These are phyloP conservation scores for Haplographium delicatum DNA, from an alignment of 495 filamentous ascomycete species.

Conservation along the genomic window DNA sequence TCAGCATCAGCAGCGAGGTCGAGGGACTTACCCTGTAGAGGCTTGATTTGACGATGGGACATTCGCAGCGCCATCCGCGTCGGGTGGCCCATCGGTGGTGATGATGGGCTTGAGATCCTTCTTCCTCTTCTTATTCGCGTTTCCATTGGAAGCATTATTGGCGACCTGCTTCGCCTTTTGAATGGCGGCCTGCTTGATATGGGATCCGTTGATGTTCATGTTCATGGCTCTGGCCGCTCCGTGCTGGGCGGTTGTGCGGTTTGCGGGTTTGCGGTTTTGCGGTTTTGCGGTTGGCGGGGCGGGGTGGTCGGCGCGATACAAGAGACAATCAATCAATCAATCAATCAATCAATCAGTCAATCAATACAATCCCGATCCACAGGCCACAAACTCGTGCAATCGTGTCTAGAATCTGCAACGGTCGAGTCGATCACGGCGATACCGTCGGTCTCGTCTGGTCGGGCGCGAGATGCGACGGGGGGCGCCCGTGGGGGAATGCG, in stretches of 20 bases:
- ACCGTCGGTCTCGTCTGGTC: no score
- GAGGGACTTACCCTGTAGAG: conserved; percentile 24
- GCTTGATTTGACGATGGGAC: conserved; percentile 22
- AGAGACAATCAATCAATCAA: no score
- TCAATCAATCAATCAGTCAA: no score
- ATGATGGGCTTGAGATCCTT: conserved; percentile 89
- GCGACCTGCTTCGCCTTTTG: conserved; percentile 77
- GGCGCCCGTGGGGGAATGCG: no score
- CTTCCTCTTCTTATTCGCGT: conserved; percentile 62
- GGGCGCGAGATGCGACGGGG: no score
- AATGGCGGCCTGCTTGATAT: conserved; percentile 68
- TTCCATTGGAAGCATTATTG: conserved; percentile 35
- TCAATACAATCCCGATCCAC: no score
- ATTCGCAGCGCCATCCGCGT: conserved; percentile 20
- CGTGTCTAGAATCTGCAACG: no score
- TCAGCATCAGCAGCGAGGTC: no score
- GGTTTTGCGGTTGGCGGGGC: neutral
- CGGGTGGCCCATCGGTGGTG: conserved; percentile 58
- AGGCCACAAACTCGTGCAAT: no score
- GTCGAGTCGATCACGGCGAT: no score
- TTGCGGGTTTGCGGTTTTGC: neutral
- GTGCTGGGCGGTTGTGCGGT: neutral
- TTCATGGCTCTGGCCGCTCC: neutral
- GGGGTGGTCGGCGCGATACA: neutral
- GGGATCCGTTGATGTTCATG: conserved; percentile 63